Evolutionary conservation across 2,329 filamentous ascomycete species (phyloP).

Genomic region (Colletotrichum musicola): DNA sequence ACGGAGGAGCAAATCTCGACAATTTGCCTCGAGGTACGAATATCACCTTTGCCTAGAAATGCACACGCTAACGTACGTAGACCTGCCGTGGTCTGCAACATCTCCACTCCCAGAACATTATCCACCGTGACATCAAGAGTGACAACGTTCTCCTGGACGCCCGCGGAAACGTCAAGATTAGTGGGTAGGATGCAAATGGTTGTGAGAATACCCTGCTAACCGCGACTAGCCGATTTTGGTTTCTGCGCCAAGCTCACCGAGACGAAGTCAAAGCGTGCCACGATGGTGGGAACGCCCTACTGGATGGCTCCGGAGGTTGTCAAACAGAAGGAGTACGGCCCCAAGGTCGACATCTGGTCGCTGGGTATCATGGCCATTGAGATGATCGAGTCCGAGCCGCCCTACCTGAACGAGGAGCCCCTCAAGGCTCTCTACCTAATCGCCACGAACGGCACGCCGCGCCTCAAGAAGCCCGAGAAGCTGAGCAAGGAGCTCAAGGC

Average conservation of each 20-base stretch:
- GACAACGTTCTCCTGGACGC: conserved; percentile 97
- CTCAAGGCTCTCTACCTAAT: conserved; percentile 98
- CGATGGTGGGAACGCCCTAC: conserved; percentile 99
- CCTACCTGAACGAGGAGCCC: conserved; percentile 97
- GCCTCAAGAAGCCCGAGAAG: conserved; percentile 98
- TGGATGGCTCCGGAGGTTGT: conserved; percentile 99
- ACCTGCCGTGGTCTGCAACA: conserved; percentile 96
- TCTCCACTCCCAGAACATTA: conserved; percentile 95
- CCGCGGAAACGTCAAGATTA: conserved; percentile 97
- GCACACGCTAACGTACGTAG: conserved; percentile 60
- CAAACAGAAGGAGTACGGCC: conserved; percentile 98
- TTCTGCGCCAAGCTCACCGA: conserved; percentile 99
- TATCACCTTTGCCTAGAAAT: background rate
- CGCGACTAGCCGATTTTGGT: conserved; percentile 87
- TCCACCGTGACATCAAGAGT: conserved; percentile 99
- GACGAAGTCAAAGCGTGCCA: conserved; percentile 95
- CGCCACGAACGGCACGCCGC: conserved; percentile 95
- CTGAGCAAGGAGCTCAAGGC: conserved; percentile 97
- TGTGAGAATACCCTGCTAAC: conserved; percentile 49
- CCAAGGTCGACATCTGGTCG: conserved; percentile 99
- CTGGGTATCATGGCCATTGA: conserved; percentile 99
- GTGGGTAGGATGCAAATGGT: conserved; percentile 67
- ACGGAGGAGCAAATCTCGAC: conserved; percentile 98
- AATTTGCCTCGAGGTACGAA: conserved; percentile 90
- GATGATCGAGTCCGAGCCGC: conserved; percentile 99